Conservation (phyloP, 2,329 filamentous ascomycete species). For the Gaeumannomyces tritici region DNA sequence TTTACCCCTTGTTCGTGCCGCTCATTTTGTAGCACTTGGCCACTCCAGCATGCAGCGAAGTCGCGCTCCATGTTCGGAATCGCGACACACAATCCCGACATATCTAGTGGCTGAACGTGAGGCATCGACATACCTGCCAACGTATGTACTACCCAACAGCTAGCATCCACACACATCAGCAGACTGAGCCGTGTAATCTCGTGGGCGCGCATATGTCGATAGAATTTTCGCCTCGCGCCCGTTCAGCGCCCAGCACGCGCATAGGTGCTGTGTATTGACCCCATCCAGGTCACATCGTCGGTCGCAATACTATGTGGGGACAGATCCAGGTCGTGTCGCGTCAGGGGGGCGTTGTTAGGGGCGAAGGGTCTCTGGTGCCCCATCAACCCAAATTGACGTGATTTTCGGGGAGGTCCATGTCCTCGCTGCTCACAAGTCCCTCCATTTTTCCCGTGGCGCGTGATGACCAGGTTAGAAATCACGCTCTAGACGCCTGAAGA, state of each 20-base stretch:
- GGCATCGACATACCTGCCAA: too few species aligned
- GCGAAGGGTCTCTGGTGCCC: not conserved
- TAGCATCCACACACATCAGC: not conserved
- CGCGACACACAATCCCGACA: not conserved
- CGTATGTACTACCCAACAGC: too few species aligned
- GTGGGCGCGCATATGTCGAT: not conserved
- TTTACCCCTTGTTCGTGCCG: not conserved
- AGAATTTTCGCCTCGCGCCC: not conserved
- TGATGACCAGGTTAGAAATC: not conserved
- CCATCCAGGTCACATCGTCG: not conserved
- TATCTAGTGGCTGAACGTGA: too few species aligned
- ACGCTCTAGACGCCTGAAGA: not conserved
- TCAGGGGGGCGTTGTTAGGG: not conserved
- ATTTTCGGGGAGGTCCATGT: too few species aligned
- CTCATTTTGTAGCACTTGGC: not conserved
- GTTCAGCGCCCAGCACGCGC: not conserved
- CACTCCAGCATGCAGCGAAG: not conserved
- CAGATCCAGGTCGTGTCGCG: not conserved
- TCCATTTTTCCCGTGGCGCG: not conserved
- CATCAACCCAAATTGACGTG: not conserved
- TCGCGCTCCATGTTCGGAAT: not conserved
- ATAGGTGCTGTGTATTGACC: too few species aligned
- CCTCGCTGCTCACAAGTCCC: too few species aligned
- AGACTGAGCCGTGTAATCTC: not conserved
- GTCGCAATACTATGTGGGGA: not conserved